These are phyloP conservation scores for Scheffersomyces titani DNA, from an alignment of 1,139 yeast species.

Conservation along the genomic window DNA sequence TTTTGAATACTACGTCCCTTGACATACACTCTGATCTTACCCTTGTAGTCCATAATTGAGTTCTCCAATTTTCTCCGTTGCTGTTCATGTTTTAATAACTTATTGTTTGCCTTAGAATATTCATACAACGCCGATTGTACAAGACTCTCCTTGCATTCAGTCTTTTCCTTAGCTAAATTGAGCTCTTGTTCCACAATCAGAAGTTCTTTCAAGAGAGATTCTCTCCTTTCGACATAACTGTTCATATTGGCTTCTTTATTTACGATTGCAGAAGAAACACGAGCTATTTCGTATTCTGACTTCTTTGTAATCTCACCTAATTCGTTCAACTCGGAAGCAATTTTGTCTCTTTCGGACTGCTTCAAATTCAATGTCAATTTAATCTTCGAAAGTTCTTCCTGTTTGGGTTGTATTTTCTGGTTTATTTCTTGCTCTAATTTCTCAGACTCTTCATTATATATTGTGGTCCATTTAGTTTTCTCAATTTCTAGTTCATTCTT, in stretches of 20 bases:
- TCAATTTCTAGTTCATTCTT: constrained; percentile 12
- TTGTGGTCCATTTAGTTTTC: constrained; percentile 11
- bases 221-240: constrained; percentile 13
- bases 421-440: constrained; percentile 21
- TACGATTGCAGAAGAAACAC: constrained; percentile 8
- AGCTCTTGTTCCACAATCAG: constrained; percentile 9
- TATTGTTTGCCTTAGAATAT: constrained; percentile 13
- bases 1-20: constrained; percentile 6
- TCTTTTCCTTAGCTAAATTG: constrained; percentile 7
- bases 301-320: constrained; percentile 5
- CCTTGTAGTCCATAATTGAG: constrained; percentile 51
- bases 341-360: constrained; percentile 10
- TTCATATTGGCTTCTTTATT: constrained; percentile 14
- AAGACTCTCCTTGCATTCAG: constrained; percentile 11
- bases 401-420: constrained; percentile 13
- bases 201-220: constrained; percentile 9
- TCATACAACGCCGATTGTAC: constrained; percentile 5
- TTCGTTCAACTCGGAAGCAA: constrained; percentile 4
- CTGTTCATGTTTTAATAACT: constrained; percentile 21
- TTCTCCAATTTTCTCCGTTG: constrained; percentile 50
- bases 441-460: constrained; percentile 16
- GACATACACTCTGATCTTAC: constrained; percentile 36
- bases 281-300: constrained; percentile 1
- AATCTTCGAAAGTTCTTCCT: constrained; percentile 17
- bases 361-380: constrained; percentile 12